A percentile compares a stretch with the other conserved stretches of the same genome.
These are phyloP conservation scores for Fistulina hepatica DNA, from an alignment of 1,284 basidiomycete species.

Conservation along the genomic window DNA sequence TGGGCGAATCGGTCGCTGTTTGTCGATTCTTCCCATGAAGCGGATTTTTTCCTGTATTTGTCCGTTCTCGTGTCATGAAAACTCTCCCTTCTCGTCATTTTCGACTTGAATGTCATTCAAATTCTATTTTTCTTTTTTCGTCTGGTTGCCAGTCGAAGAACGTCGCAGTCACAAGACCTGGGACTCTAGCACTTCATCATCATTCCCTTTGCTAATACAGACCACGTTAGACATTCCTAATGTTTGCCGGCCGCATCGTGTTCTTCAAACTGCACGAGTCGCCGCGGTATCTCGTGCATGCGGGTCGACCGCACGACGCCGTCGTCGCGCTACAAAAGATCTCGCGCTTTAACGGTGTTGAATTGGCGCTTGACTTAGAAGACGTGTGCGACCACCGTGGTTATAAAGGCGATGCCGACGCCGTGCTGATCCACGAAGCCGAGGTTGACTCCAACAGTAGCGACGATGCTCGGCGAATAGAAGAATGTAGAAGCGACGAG, in stretches of 20 bases:
- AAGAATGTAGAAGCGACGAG: neutral
- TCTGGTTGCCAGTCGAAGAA: too few species aligned
- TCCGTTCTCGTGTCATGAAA: too few species aligned
- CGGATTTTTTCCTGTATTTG: too few species aligned
- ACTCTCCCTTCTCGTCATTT: too few species aligned
- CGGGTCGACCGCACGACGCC: slow-evolving; percentile 74
- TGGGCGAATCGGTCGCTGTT: too few species aligned
- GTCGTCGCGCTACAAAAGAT: slow-evolving; percentile 74
- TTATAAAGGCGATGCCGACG: too few species aligned
- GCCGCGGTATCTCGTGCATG: slow-evolving; percentile 81
- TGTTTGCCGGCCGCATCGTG: slow-evolving; percentile 79
- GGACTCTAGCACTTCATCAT: slow-evolving; percentile 25
- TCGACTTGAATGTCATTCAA: too few species aligned
- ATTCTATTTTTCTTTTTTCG: too few species aligned
- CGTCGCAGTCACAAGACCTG: too few species aligned
- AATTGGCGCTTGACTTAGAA: slow-evolving; percentile 50
- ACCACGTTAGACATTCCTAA: slow-evolving; percentile 61
- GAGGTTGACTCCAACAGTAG: too few species aligned
- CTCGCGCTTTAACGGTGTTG: slow-evolving; percentile 72
- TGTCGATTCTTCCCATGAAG: too few species aligned
- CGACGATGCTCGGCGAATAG: slow-evolving; percentile 7
- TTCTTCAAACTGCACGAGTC: slow-evolving; percentile 92
- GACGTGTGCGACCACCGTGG: slow-evolving; percentile 65
- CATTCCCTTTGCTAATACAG: slow-evolving; percentile 4
- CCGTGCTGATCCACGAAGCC: slow-evolving; percentile 6